phyloP scores from a whole-genome alignment of 2,329 filamentous ascomycete species.

The Scedosporium apiospermum region DNA sequence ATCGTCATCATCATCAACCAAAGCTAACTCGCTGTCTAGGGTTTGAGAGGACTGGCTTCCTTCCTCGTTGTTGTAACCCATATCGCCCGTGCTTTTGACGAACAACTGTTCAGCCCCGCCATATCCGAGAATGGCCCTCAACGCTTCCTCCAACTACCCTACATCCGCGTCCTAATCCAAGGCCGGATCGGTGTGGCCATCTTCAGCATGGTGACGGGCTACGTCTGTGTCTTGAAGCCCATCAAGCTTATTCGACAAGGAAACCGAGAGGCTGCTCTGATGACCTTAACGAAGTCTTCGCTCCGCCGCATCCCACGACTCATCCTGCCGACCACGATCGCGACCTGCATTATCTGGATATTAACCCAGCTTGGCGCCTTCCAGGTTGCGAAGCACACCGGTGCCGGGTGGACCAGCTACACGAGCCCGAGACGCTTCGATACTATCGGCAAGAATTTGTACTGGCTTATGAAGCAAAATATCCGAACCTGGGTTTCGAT shows the following conservation, averaged over 20 bases:
- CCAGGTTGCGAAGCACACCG: constrained; percentile 42
- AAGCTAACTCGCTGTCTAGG: constrained; percentile 23
- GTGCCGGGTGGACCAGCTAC: constrained; percentile 38
- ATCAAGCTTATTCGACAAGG: constrained; percentile 45
- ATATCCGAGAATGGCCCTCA: constrained; percentile 32
- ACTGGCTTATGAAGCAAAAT: constrained; percentile 29
- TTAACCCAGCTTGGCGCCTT: constrained; percentile 46
- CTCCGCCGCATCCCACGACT: constrained; percentile 49
- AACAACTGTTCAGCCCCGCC: constrained; percentile 37
- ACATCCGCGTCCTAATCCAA: constrained; percentile 48
- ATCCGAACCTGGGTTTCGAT: constrained; percentile 41
- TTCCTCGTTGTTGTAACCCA: constrained; percentile 46
- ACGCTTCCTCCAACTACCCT: constrained; percentile 46
- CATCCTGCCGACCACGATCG: constrained; percentile 46
- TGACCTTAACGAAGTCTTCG: constrained; percentile 44
- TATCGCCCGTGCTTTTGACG: constrained; percentile 40
- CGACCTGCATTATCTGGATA: constrained; percentile 46
- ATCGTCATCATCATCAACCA: not conserved
- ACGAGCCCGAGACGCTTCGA: not conserved
- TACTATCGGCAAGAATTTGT: constrained; percentile 8
- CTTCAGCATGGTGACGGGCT: constrained; percentile 56
- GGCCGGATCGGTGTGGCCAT: constrained; percentile 57
- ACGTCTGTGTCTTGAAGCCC: constrained; percentile 54
- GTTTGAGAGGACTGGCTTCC: constrained; percentile 45
- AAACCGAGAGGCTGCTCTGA: constrained; percentile 42